phyloP scores from a whole-genome alignment of 805 yeast genomes.

The Ogataea nonfermentans region DNA sequence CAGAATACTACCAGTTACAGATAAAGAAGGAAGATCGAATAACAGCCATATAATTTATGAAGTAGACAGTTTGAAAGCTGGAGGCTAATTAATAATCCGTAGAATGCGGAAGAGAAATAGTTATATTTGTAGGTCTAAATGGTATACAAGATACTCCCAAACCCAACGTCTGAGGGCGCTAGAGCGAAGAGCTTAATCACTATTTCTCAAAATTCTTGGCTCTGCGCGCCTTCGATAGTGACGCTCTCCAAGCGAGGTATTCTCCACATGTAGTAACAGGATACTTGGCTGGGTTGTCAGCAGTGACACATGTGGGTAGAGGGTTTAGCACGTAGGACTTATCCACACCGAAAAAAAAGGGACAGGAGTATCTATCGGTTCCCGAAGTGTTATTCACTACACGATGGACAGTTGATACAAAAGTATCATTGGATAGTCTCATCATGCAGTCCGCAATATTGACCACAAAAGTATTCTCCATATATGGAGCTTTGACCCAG shows the following conservation, averaged over 20 bases:
- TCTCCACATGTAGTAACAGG: constrained; percentile 11
- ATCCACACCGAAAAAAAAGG: constrained; percentile 14
- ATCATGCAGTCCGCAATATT: constrained; percentile 14
- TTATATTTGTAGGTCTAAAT: no score
- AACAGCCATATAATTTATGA: no score
- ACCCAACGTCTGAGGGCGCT: no score
- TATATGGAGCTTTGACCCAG: constrained; percentile 16
- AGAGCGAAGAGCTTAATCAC: no score
- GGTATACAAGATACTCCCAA: no score
- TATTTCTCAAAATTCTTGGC: no score
- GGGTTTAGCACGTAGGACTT: constrained; percentile 6
- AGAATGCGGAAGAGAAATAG: no score
- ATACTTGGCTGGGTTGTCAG: constrained; percentile 9
- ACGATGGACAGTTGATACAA: constrained; percentile 15
- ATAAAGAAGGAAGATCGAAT: no score
- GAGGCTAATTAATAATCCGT: no score
- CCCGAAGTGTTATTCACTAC: constrained; percentile 12
- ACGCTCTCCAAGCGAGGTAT: constrained; percentile 1
- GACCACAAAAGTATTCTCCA: constrained; percentile 9
- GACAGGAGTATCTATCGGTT: constrained; percentile 12
- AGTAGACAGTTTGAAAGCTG: no score
- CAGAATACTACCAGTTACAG: no score
- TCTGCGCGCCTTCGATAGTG: no score
- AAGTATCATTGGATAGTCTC: constrained; percentile 11
- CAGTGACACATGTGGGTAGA: constrained; percentile 7